Percentiles rank a stretch among this genome's conserved stretches.
These are phyloP conservation scores for Lepidium didymum DNA, from an alignment of 345 rosid species.

Conservation along the genomic window DNA sequence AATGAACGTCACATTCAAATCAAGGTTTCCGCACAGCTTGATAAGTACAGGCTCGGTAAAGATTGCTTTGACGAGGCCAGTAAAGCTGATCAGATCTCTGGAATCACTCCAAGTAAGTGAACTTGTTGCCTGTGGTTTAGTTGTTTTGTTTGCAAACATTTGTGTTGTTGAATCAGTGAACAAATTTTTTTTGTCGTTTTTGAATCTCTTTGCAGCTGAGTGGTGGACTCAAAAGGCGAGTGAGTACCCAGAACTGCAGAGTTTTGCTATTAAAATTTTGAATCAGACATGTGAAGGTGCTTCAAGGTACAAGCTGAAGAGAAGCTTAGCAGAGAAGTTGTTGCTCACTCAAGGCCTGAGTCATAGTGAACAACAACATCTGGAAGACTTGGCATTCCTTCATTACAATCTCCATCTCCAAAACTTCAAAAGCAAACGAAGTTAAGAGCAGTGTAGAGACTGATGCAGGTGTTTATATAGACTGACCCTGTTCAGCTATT, in stretches of 20 bases:
- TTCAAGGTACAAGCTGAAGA: conserved; percentile 42
- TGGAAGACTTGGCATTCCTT: conserved; percentile 34
- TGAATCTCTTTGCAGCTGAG: conserved; percentile 30
- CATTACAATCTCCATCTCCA: conserved; percentile 48
- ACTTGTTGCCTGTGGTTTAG: not conserved
- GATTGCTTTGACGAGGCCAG: conserved; percentile 52
- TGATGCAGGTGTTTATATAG: not conserved
- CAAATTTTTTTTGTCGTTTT: not conserved
- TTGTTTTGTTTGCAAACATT: not conserved
- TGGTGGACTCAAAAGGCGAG: conserved; percentile 57
- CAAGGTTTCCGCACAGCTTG: conserved; percentile 36
- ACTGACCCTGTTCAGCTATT: not conserved
- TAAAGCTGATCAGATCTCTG: conserved; percentile 29
- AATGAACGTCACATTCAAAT: conserved; percentile 27
- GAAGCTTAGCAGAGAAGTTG: conserved; percentile 44
- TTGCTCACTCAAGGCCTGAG: conserved; percentile 22
- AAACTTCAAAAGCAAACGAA: conserved; percentile 14
- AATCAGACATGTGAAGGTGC: conserved; percentile 60
- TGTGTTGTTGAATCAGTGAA: not conserved
- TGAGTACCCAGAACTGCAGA: conserved; percentile 49
- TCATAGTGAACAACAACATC: conserved; percentile 9
- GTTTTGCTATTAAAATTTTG: conserved; percentile 41
- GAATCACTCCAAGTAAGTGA: conserved; percentile 39
- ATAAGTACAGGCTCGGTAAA: conserved; percentile 34
- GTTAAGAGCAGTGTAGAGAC: conserved; percentile 2